Base-by-base conservation (phyloP, 2,329 filamentous ascomycete species). In the Hypoxylon sp. region DNA sequence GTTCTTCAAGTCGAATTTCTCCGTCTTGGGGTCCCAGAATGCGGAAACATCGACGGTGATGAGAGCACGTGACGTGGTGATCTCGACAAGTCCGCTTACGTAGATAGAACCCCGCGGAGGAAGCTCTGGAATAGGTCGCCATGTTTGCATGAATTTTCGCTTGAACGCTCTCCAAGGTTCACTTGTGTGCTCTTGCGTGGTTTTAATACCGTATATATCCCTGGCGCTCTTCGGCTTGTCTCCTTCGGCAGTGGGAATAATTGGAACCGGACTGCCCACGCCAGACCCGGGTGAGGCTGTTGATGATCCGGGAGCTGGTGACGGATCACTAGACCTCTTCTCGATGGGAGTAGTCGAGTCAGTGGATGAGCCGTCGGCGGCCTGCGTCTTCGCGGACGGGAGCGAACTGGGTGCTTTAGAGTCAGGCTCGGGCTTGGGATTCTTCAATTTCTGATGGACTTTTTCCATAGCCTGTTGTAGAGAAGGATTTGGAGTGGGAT, bases 21-120 rank as follows among this genome's bases (percentile, higher is more conserved):
- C 81, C 44, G 82, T 83, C 75, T 87, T 85, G 1, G 88, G 87
- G 73, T 90, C 83, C 77, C 86, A 90, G 77, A 83, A 87, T 1
- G 82, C 85, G 10, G 78, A 65, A 1, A 87, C 86, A 65, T 88
- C 85, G 11, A 89, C 78, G 2, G 83, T 81, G 60, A 89, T 74
- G 54, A 80, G 80, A 0, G 83, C 82, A 22, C 78, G 81, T 1
- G 83, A 75, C 1, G 85, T 81, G 44, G 83, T 80, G 1, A 90
- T 63, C 68, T 89, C 85, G 1, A 90, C 83, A 10, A 88, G 75
- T 0, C 88, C 88, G 14, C 84, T 84, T 1, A 90, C 81, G 1
- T 80, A 75, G 51, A 90, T 80, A 56, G 83, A 84, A 3, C 88
- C 88, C 10, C 84, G 80, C 4, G 82, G 84, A 0, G 86, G 85